These are phyloP conservation scores for Simplicillium aogashimaense DNA, from an alignment of 2,329 filamentous ascomycete genomes.

Conservation along the genomic window DNA sequence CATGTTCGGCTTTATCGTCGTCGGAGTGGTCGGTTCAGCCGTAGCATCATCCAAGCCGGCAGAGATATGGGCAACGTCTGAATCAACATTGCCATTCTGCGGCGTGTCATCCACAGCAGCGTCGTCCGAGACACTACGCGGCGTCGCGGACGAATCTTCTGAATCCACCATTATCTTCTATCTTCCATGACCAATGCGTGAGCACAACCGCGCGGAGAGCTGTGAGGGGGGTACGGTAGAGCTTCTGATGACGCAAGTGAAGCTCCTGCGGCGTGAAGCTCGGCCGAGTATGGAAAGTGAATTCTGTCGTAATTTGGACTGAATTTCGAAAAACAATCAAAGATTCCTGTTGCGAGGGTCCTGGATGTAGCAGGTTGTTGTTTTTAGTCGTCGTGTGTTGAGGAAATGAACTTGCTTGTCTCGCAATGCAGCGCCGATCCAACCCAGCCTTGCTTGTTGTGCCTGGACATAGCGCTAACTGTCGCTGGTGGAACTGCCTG, in stretches of 20 bases:
- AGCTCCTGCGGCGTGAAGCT: too few species aligned
- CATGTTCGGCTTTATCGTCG: background rate
- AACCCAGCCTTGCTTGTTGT: background rate
- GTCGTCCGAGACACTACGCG: slow-evolving; percentile 25
- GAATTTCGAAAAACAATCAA: too few species aligned
- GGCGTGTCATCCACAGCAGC: background rate
- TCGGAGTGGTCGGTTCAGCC: background rate
- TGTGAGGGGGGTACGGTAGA: too few species aligned
- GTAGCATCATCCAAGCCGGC: slow-evolving; percentile 1
- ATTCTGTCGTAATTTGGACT: too few species aligned
- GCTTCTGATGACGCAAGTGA: too few species aligned
- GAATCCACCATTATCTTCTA: background rate
- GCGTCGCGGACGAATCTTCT: slow-evolving; percentile 54
- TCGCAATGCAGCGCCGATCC: background rate
- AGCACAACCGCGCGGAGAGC: too few species aligned
- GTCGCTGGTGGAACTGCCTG: background rate
- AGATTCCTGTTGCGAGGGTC: too few species aligned
- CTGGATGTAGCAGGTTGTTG: too few species aligned
- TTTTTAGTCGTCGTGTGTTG: too few species aligned
- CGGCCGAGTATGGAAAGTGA: too few species aligned
- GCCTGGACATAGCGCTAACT: background rate
- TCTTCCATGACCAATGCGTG: background rate
- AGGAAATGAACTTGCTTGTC: too few species aligned
- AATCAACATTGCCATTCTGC: slow-evolving; percentile 3
- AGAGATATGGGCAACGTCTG: slow-evolving; percentile 6